Evolutionary conservation across 495 filamentous ascomycete genomes (phyloP), one percentile per base, ranked within the genome.

Genomic region (Hyaloscypha variabilis): DNA sequence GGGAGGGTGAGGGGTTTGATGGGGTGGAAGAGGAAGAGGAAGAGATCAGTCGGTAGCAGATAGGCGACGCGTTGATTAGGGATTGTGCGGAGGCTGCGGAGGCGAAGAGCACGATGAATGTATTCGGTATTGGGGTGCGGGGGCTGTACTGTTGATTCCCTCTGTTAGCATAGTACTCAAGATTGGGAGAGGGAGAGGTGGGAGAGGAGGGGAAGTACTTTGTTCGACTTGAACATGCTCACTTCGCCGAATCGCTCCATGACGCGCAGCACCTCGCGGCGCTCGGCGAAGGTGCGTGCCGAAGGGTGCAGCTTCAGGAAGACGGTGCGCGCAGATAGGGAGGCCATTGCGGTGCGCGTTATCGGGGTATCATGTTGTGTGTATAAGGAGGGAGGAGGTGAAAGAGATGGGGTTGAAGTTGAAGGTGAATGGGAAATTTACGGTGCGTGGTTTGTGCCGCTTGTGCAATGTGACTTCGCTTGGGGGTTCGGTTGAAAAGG

Each of bases 211-310:
- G 39, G 31, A 42, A 76, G 24, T 78, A 93, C 91, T 70, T 85
- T 83, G 23, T 92, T 77, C 69, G 84, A 87, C 74, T 88, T 86
- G 78, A 92, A 97, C 66, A 87, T 87, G 25, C 87, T 83, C 10
- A 97, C 84, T 58, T 92, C 85, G 59, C 91, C 92, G 74, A 90
- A 90, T 71, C 83, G 83, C 73, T 92, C 87, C 26, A 97, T 77
- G 25, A 89, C 83, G 39, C 83, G 80, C 26, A 96, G 80, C 31
- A 97, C 79, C 30, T 88, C 82, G 58, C 88, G 87, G 53, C 89
- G 89, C 71, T 97, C 91, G 25, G 79, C 72, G n/a, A 97, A 78
- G 67, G 75, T 86, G 14, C 76, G 75, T 0, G 91, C 87, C 0
- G 83, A 77, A 0, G 92, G 92, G 23, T 76, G 68, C 53, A 92